Conservation (phyloP, 2,329 filamentous ascomycete species). For the Westerdykella ornata region DNA sequence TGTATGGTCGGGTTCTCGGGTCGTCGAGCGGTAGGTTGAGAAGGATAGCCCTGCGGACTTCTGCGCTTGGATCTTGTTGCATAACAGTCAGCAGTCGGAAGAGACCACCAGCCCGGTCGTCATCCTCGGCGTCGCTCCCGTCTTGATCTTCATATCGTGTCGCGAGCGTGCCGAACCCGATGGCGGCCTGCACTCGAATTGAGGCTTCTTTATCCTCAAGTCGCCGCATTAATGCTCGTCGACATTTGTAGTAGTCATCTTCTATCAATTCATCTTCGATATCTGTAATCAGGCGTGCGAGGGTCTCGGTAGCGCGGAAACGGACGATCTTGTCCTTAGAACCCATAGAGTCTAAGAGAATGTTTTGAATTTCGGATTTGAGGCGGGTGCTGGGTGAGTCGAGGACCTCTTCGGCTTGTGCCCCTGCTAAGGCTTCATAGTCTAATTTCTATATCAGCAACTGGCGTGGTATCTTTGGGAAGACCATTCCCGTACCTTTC, state of each 20-base stretch:
- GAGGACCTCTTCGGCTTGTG: slow-evolving; percentile 54
- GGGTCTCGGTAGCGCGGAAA: slow-evolving; percentile 72
- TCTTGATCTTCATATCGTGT: slow-evolving; percentile 53
- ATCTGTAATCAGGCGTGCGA: slow-evolving; percentile 89
- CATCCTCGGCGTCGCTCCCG: slow-evolving; percentile 64
- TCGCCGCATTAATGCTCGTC: slow-evolving; percentile 71
- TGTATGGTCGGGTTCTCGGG: slow-evolving; percentile 72
- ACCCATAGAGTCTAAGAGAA: slow-evolving; percentile 66
- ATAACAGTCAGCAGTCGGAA: slow-evolving; percentile 80
- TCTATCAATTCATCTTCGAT: slow-evolving; percentile 87
- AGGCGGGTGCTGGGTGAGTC: slow-evolving; percentile 68
- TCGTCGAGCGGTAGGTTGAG: slow-evolving; percentile 77
- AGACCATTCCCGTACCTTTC: slow-evolving; percentile 42
- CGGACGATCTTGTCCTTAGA: slow-evolving; percentile 91
- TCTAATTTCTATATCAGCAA: slow-evolving; percentile 18
- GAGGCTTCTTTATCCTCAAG: slow-evolving; percentile 91
- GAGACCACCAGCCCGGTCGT: slow-evolving; percentile 61
- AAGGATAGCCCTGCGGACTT: slow-evolving; percentile 81
- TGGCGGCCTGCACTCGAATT: slow-evolving; percentile 83
- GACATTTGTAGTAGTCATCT: slow-evolving; percentile 43
- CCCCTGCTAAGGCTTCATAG: slow-evolving; percentile 25
- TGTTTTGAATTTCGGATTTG: slow-evolving; percentile 64
- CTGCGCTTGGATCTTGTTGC: slow-evolving; percentile 89
- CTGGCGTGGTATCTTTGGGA: background rate
- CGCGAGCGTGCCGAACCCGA: slow-evolving; percentile 79